A percentile compares a stretch with the other conserved stretches of the same genome.
Evolutionary conservation across 495 filamentous ascomycete genomes (phyloP).

Genomic region (Cercophora samala): DNA sequence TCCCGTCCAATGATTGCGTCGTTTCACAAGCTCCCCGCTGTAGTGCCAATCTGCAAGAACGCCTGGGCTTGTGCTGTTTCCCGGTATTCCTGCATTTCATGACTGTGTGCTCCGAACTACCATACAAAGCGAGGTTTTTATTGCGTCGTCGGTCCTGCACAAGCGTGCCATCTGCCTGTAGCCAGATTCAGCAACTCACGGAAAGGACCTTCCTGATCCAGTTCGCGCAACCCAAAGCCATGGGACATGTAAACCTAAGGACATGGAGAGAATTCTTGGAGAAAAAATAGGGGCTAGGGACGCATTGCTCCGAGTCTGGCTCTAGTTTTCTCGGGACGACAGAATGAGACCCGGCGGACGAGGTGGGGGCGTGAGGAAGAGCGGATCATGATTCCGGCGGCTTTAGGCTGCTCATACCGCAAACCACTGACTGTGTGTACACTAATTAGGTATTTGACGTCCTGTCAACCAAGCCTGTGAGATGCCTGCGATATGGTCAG

Average conservation of each 20-base stretch:
- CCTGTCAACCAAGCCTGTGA: not conserved
- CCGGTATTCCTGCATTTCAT: not conserved
- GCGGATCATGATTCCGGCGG: constrained; percentile 9
- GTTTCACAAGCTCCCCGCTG: not conserved
- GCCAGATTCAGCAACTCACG: not conserved
- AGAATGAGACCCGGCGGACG: not conserved
- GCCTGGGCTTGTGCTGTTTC: not conserved
- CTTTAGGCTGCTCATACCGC: not conserved
- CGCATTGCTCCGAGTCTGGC: not conserved
- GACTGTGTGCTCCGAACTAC: not conserved
- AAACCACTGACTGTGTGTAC: not conserved
- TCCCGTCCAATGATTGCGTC: constrained; percentile 14
- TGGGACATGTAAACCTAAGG: not conserved
- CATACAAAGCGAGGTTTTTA: too few relatives aligned
- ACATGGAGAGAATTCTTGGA: not conserved
- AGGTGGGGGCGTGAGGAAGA: constrained; percentile 2
- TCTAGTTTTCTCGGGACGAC: not conserved
- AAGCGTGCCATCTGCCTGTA: not conserved
- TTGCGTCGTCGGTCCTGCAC: not conserved
- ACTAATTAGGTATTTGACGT: too few relatives aligned
- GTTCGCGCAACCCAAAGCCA: not conserved
- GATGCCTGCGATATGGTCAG: not conserved
- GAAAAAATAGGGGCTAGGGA: not conserved
- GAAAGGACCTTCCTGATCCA: not conserved
- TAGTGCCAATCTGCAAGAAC: not conserved